Base-by-base conservation (phyloP, 345 rosid genomes). In the Mallotus nudiflorus region DNA sequence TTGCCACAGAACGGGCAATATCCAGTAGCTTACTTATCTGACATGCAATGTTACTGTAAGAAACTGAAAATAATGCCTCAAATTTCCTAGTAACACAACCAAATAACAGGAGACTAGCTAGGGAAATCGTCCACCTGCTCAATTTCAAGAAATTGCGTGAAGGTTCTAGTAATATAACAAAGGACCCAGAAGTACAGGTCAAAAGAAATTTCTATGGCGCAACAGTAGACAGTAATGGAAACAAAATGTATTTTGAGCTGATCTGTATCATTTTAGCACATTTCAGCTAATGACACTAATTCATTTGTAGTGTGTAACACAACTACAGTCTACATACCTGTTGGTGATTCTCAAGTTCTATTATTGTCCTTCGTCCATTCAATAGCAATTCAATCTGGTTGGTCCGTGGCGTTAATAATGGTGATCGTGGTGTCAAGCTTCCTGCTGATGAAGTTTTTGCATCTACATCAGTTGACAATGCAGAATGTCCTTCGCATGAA, bases 381-480 rank as follows among this genome's bases (percentile, higher is more conserved):
- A 95, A 66, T 13, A 95, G 84, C 80, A 89, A 73, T 74, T 88
- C 99, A 40, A 92, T 85, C 80, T 95, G 97, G 78, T 81, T 90
- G 63, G 84, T 79, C 73, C 93, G 75, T 37, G 96, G 92, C 29
- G 91, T 88, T 82, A 85, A 67, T 70, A 87, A 81, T 46, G 97
- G 97, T 37, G 98, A 91, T 51, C 88, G 82, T 27, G 99, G 99
- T 44, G 99, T 95, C 84, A 85, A 82, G 85, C 97, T 92, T 82
- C 91, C 99, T 35, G 66, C 73, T 60, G 97, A 91, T 18, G 89
- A 81, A 20, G 77, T 66, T 70, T 81, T 88, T 20, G 75, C 65
- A 64, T 83, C 92, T 50, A n/a, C 54, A 82, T 85, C 88, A 67
- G 75, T 56, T 52, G 79, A 58, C 44, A 37, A 19, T 58, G 35